Percentiles rank a stretch among this genome's conserved stretches.
Evolutionary conservation across 148 eudicot genomes (phyloP).

Genomic region (Rhododendron henanense): DNA sequence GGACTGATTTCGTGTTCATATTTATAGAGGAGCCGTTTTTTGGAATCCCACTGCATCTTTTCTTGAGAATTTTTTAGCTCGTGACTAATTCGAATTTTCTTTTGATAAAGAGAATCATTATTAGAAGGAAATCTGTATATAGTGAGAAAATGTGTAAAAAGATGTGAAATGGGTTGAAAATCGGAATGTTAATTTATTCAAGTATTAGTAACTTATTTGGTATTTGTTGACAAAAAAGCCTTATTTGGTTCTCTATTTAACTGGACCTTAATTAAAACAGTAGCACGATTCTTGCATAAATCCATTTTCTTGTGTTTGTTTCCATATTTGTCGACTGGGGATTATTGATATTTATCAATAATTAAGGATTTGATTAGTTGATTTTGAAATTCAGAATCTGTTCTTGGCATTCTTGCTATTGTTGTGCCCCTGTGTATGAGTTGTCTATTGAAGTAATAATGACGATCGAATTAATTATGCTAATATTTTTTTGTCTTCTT

Average conservation of each 20-base stretch:
- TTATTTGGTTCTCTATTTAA: neutral
- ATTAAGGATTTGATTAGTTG: neutral
- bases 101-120: neutral
- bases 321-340: neutral
- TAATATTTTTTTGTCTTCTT: too few relatives aligned
- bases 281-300: neutral
- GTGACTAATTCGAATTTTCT: neutral
- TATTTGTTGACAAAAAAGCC: neutral
- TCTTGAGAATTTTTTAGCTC: neutral
- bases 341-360: neutral
- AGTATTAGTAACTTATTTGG: too few relatives aligned
- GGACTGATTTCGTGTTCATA: neutral
- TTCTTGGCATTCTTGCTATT: neutral
- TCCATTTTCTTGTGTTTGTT: neutral
- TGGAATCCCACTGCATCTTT: neutral
- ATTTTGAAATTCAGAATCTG: neutral
- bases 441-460: neutral
- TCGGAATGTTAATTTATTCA: neutral
- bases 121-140: neutral
- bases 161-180: neutral
- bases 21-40: neutral
- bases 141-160: neutral
- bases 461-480: neutral
- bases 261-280: neutral
- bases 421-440: neutral